A percentile compares a stretch with the other conserved stretches of the same genome.
Evolutionary conservation across 1,284 basidiomycete species (phyloP).

Genomic region (Papiliotrema terrestris): DNA sequence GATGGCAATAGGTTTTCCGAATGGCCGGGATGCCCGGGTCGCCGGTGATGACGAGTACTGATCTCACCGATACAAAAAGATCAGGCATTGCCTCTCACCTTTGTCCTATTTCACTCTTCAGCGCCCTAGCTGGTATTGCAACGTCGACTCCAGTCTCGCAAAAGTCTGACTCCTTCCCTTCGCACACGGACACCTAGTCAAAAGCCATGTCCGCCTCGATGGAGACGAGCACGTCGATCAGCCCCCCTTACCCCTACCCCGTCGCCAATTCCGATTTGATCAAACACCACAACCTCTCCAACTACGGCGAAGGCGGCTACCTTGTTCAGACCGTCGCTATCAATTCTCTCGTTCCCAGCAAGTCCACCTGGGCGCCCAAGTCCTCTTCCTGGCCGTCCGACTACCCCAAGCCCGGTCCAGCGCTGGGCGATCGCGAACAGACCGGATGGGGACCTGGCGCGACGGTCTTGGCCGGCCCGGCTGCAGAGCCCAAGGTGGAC

Average conservation of each 20-base stretch:
- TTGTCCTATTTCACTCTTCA: no score
- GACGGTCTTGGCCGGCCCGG: slow-evolving; percentile 7
- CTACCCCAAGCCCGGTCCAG: background rate
- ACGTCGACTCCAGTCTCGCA: no score
- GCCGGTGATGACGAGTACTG: no score
- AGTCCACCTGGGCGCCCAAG: background rate
- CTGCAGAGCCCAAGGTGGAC: background rate
- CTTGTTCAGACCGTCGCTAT: slow-evolving; percentile 28
- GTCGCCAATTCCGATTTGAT: slow-evolving; percentile 25
- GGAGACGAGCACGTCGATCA: background rate
- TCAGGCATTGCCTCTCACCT: no score
- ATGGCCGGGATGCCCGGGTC: no score
- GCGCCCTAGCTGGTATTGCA: no score
- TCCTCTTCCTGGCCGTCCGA: slow-evolving; percentile 3
- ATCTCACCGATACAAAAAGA: no score
- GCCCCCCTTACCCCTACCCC: slow-evolving; percentile 18
- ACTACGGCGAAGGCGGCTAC: slow-evolving; percentile 42
- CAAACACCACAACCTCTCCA: slow-evolving; percentile 22
- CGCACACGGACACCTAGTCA: no score
- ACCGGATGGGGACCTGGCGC: slow-evolving; percentile 13
- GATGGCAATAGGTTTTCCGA: no score
- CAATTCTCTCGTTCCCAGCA: slow-evolving; percentile 8
- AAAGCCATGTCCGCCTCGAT: background rate
- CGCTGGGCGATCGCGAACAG: slow-evolving; percentile 10
- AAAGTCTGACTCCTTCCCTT: no score